phyloP scores from a whole-genome alignment of 169 alveolate genomes.

The Miamiensis avidus region DNA sequence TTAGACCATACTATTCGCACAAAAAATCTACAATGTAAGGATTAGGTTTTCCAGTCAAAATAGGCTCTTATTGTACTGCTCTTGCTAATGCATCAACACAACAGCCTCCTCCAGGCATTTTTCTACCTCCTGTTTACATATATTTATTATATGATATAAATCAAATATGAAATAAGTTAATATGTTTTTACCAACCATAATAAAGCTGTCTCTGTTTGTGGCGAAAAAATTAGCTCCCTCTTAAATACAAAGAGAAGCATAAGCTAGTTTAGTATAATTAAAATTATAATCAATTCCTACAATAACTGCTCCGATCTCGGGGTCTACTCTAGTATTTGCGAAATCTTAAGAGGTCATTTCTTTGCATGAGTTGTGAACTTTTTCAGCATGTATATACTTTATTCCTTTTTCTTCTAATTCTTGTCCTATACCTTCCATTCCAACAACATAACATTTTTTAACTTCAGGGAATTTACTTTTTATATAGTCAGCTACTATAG shows the following conservation, averaged over 20 bases:
- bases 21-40: constrained; percentile 16
- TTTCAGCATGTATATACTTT: constrained; percentile 1
- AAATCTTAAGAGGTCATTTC: constrained; percentile 29
- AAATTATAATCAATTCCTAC: constrained; percentile 45
- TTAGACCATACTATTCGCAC: constrained; percentile 13
- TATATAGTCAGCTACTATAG: constrained; percentile 24
- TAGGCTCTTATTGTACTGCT: constrained; percentile 9
- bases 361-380: not conserved
- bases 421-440: constrained; percentile 33
- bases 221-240: constrained; percentile 47
- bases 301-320: constrained; percentile 53
- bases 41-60: constrained; percentile 47
- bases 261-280: constrained; percentile 35
- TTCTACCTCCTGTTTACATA: constrained; percentile 9
- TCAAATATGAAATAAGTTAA: too few species aligned
- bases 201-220: constrained; percentile 26
- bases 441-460: constrained; percentile 30
- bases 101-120: constrained; percentile 64
- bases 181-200: not conserved
- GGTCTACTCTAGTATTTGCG: constrained; percentile 32
- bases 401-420: constrained; percentile 30
- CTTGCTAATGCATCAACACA: constrained; percentile 25
- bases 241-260: constrained; percentile 46
- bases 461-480: constrained; percentile 13
- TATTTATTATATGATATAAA: too few species aligned